These are phyloP conservation scores for Neurospora sp. DNA, from an alignment of 495 filamentous ascomycete genomes.

Conservation along the genomic window DNA sequence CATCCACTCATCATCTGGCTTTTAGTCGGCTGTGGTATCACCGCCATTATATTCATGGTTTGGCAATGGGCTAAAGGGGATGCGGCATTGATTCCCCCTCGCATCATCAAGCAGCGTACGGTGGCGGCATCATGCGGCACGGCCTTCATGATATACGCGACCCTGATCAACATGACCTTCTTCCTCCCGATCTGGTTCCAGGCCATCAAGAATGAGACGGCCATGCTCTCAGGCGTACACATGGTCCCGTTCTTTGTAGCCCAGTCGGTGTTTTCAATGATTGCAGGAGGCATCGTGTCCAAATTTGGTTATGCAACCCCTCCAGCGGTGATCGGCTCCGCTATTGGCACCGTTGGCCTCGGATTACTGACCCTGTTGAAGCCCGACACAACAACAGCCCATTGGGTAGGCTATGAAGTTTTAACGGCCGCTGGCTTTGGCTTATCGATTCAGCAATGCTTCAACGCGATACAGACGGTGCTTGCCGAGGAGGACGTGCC, in stretches of 20 bases:
- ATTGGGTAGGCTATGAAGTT: slow-evolving; percentile 60
- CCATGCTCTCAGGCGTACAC: slow-evolving; percentile 56
- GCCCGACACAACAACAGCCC: slow-evolving; percentile 33
- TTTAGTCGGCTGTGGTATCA: slow-evolving; percentile 34
- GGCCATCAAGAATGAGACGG: slow-evolving; percentile 53
- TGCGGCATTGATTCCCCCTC: slow-evolving; percentile 25
- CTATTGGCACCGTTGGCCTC: slow-evolving; percentile 48
- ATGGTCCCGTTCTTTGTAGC: slow-evolving; percentile 56
- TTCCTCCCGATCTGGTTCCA: slow-evolving; percentile 54
- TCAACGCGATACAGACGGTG: slow-evolving; percentile 43
- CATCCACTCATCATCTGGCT: slow-evolving; percentile 20
- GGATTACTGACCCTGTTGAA: slow-evolving; percentile 56
- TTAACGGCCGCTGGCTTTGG: slow-evolving; percentile 49
- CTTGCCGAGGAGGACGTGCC: slow-evolving; percentile 44
- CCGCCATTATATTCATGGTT: slow-evolving; percentile 3
- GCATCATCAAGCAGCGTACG: slow-evolving; percentile 46
- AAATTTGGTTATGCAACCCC: slow-evolving; percentile 37
- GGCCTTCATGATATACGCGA: slow-evolving; percentile 20
- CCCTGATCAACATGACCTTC: slow-evolving; percentile 50
- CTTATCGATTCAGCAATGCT: slow-evolving; percentile 48
- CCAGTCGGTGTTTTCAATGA: slow-evolving; percentile 46
- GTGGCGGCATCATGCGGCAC: slow-evolving; percentile 44
- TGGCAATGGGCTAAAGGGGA: slow-evolving; percentile 13
- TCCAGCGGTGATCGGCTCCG: slow-evolving; percentile 36
- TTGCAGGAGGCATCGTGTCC: slow-evolving; percentile 31